Evolutionary conservation across 139 green algal species (phyloP).

Genomic region (Chlamydomonas sp.): DNA sequence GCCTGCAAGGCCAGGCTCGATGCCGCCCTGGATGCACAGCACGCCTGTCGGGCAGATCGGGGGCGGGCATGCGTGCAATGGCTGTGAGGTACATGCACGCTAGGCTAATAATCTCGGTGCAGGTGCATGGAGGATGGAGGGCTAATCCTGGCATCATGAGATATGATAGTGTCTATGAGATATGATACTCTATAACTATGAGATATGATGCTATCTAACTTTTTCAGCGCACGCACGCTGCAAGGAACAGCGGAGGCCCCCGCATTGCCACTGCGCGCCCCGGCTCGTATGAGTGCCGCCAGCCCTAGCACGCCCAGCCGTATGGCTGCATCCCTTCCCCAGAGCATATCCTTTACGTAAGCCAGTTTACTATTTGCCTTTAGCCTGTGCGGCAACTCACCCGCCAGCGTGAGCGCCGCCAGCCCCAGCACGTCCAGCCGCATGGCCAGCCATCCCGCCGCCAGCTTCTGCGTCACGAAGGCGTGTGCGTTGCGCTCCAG

Average conservation of each 20-base stretch:
- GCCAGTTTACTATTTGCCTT: too few species aligned
- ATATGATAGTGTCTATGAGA: too few species aligned
- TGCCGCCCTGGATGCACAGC: conserved; percentile 47
- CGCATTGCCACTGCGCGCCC: neutral
- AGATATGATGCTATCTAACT: too few species aligned
- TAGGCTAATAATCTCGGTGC: too few species aligned
- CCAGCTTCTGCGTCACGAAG: conserved; percentile 79
- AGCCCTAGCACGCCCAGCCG: conserved; percentile 45
- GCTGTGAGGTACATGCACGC: too few species aligned
- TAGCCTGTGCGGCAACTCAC: conserved; percentile 9
- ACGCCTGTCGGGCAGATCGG: conserved; percentile 11
- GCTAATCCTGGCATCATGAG: too few species aligned
- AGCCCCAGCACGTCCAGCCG: conserved; percentile 87
- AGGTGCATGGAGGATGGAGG: too few species aligned
- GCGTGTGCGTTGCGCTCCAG: conserved; percentile 77
- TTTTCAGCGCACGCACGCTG: too few species aligned
- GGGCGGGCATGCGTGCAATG: neutral
- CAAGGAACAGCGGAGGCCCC: too few species aligned
- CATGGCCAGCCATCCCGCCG: conserved; percentile 85
- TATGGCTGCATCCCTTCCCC: too few species aligned
- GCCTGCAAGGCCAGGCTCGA: conserved; percentile 69
- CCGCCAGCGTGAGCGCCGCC: conserved; percentile 63
- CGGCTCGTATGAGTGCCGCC: conserved; percentile 63
- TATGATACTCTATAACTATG: too few species aligned
- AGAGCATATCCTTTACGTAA: too few species aligned